Evolutionary conservation across 169 alveolate genomes (phyloP).

Genomic region (Perkinsus marinus): DNA sequence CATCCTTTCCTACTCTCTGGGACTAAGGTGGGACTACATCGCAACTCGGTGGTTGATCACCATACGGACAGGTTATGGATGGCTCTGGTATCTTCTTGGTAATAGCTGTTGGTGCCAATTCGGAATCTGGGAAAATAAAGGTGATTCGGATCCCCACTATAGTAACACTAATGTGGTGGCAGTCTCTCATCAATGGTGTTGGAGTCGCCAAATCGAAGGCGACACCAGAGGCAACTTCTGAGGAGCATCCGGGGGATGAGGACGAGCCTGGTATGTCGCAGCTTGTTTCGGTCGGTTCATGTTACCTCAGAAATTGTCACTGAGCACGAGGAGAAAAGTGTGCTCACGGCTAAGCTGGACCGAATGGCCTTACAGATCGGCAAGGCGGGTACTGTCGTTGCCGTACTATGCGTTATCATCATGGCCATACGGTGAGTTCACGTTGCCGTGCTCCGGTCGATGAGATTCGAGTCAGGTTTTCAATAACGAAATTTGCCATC

Average conservation of each 20-base stretch:
- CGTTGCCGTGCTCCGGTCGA: background rate
- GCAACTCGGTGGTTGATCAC: background rate
- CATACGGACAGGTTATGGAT: background rate
- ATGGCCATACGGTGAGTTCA: constrained; percentile 6
- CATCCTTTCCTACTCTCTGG: background rate
- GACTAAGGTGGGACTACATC: background rate
- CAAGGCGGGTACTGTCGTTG: background rate
- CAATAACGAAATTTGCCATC: background rate
- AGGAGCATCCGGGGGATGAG: background rate
- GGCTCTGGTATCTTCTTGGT: background rate
- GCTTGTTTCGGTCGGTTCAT: background rate
- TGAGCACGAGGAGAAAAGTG: constrained; percentile 3
- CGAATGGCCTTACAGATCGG: constrained; percentile 1
- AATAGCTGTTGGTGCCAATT: constrained; percentile 1
- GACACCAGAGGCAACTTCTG: background rate
- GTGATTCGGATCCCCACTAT: background rate
- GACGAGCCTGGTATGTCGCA: background rate
- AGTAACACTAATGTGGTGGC: background rate
- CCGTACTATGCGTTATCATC: constrained; percentile 21
- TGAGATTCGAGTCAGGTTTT: background rate
- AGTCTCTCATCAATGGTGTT: background rate
- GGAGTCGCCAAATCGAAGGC: background rate
- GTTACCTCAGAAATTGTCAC: background rate
- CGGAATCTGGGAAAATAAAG: background rate
- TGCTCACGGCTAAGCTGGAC: constrained; percentile 1